Conservation (phyloP, 495 filamentous ascomycete species). For the Penicillium pulvis region DNA sequence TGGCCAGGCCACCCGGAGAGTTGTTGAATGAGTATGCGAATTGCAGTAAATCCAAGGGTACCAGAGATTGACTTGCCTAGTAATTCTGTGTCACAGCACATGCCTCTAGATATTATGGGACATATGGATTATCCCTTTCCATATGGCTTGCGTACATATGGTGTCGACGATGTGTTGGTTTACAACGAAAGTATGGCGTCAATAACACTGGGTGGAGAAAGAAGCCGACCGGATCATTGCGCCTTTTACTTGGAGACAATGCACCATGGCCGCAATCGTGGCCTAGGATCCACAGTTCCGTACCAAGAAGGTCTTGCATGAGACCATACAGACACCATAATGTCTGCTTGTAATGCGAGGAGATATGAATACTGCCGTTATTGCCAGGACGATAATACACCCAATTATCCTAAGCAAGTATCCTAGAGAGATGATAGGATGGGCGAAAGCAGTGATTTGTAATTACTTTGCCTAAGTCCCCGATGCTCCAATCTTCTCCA, state of each 20-base stretch:
- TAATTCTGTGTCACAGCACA: neutral
- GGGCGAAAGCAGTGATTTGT: too few relatives aligned
- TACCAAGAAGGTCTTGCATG: too few relatives aligned
- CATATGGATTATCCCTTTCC: neutral
- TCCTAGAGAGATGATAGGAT: too few relatives aligned
- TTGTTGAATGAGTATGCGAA: conserved; percentile 33
- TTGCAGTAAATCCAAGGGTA: too few relatives aligned
- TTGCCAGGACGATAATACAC: too few relatives aligned
- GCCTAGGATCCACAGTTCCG: neutral
- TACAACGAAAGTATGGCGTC: neutral
- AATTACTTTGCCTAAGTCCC: too few relatives aligned
- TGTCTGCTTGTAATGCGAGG: too few relatives aligned
- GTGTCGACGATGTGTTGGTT: neutral
- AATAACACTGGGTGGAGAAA: neutral
- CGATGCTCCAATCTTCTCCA: too few relatives aligned
- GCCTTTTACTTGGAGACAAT: neutral
- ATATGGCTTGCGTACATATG: neutral
- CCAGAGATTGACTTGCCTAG: neutral
- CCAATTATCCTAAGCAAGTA: too few relatives aligned
- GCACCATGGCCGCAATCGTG: conserved; percentile 1
- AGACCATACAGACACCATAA: too few relatives aligned
- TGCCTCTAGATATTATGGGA: neutral
- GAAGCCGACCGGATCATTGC: neutral
- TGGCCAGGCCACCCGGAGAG: conserved; percentile 50
- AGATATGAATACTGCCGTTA: too few relatives aligned